phyloP scores from a whole-genome alignment of 805 yeast genomes.

The Lipomyces japonicus region DNA sequence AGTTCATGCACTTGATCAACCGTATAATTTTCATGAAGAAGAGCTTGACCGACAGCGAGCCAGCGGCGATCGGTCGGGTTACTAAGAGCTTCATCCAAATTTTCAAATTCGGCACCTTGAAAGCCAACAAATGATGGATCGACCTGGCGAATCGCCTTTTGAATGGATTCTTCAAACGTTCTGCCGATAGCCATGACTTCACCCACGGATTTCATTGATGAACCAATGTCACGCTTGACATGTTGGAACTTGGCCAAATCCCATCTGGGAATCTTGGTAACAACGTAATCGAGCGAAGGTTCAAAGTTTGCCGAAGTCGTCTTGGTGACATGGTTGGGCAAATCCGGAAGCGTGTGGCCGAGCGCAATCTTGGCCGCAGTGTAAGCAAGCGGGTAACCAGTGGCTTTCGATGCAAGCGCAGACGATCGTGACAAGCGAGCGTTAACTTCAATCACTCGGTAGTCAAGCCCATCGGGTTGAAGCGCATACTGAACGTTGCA shows the following conservation, averaged over 20 bases:
- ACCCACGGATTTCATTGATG: conserved; percentile 98
- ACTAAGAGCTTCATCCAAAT: conserved; percentile 70
- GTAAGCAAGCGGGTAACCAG: conserved; percentile 97
- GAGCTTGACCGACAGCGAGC: conserved; percentile 97
- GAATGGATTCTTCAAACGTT: conserved; percentile 90
- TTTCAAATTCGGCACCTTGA: conserved; percentile 74
- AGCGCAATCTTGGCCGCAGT: conserved; percentile 97
- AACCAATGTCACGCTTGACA: conserved; percentile 88
- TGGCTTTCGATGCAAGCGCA: conserved; percentile 96
- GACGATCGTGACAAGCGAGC: conserved; percentile 96
- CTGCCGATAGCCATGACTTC: conserved; percentile 99
- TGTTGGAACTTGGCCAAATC: conserved; percentile 93
- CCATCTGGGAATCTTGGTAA: conserved; percentile 98
- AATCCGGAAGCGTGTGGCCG: conserved; percentile 90
- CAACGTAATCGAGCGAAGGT: conserved; percentile 95
- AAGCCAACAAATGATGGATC: conserved; percentile 88
- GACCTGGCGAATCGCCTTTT: conserved; percentile 93
- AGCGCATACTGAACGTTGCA: conserved; percentile 97
- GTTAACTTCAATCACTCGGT: conserved; percentile 94
- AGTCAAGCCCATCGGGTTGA: conserved; percentile 92
- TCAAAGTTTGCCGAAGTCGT: conserved; percentile 95
- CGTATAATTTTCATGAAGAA: conserved; percentile 82
- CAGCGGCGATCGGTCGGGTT: conserved; percentile 95
- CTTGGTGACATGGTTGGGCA: conserved; percentile 94
- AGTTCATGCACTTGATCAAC: conserved; percentile 91